phyloP scores from a whole-genome alignment of 768 basidiomycete genomes.

The Trametes cubensis region DNA sequence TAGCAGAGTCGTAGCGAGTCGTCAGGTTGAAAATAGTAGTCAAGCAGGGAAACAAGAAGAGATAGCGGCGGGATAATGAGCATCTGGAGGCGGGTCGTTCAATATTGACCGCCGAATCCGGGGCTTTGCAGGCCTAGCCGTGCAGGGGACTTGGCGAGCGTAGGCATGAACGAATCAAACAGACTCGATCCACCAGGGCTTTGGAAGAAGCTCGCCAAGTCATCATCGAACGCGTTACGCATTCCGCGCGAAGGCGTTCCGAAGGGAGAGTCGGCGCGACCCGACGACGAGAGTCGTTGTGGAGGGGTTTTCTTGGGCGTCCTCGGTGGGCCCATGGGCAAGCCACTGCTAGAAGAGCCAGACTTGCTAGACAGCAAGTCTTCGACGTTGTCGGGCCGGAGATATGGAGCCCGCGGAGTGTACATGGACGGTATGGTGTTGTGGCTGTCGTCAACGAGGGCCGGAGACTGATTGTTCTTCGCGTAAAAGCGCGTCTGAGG shows the following conservation, averaged over 20 bases:
- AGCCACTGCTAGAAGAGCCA: background rate
- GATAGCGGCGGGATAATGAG: background rate
- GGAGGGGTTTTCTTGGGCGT: constrained; percentile 40
- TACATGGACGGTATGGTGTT: constrained; percentile 1
- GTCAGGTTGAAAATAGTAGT: background rate
- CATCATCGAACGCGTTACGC: constrained; percentile 70
- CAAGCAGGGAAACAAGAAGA: background rate
- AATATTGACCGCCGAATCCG: constrained; percentile 11
- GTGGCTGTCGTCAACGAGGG: constrained; percentile 4
- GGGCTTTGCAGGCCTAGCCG: constrained; percentile 13
- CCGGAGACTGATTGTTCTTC: background rate
- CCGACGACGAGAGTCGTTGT: constrained; percentile 40
- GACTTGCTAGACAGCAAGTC: constrained; percentile 9
- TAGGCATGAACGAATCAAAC: constrained; percentile 8
- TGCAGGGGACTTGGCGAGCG: constrained; percentile 2
- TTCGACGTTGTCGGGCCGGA: constrained; percentile 3
- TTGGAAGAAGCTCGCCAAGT: constrained; percentile 55
- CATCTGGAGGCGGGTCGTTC: background rate
- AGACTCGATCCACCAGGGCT: constrained; percentile 7
- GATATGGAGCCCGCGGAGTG: constrained; percentile 14
- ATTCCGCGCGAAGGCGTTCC: constrained; percentile 49
- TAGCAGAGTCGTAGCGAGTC: constrained; percentile 1
- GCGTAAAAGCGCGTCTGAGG: background rate
- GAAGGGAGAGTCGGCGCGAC: constrained; percentile 29
- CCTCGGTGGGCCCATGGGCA: background rate